phyloP scores from a whole-genome alignment of 2,329 filamentous ascomycete species.

The Pseudogymnoascus sp. region DNA sequence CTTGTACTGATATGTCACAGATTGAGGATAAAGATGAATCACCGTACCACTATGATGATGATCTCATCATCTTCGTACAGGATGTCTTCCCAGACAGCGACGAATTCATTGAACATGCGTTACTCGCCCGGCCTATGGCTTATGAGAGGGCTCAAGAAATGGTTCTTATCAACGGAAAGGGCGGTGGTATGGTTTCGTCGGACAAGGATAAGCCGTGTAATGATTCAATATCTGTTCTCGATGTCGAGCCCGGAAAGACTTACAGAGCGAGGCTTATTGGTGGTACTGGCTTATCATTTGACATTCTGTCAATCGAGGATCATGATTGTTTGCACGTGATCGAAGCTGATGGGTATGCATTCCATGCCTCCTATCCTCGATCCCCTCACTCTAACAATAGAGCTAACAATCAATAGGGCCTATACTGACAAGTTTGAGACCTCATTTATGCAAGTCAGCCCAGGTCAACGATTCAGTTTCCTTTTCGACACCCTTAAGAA shows the following conservation, averaged over 20 bases:
- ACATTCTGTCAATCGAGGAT: slow-evolving; percentile 46
- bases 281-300: slow-evolving; percentile 44
- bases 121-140: slow-evolving; percentile 40
- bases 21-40: slow-evolving; percentile 23
- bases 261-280: slow-evolving; percentile 57
- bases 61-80: slow-evolving; percentile 45
- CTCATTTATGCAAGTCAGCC: slow-evolving; percentile 37
- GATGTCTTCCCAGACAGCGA: slow-evolving; percentile 53
- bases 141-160: slow-evolving; percentile 53
- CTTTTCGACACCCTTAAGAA: slow-evolving; percentile 37
- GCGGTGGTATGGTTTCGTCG: slow-evolving; percentile 21
- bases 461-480: slow-evolving; percentile 43
- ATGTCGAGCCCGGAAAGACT: slow-evolving; percentile 50
- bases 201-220: slow-evolving; percentile 14
- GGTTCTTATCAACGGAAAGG: slow-evolving; percentile 49
- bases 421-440: slow-evolving; percentile 35
- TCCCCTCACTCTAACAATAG: background rate
- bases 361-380: no score
- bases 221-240: slow-evolving; percentile 39
- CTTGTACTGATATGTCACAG: background rate
- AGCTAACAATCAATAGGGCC: slow-evolving; percentile 20
- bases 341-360: slow-evolving; percentile 43
- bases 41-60: slow-evolving; percentile 55
- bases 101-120: slow-evolving; percentile 39
- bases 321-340: slow-evolving; percentile 51